Evolutionary conservation across 176 grass and related monocot genomes (phyloP), one percentile per base, ranked within the genome.

Genomic region (Carex cristatella): DNA sequence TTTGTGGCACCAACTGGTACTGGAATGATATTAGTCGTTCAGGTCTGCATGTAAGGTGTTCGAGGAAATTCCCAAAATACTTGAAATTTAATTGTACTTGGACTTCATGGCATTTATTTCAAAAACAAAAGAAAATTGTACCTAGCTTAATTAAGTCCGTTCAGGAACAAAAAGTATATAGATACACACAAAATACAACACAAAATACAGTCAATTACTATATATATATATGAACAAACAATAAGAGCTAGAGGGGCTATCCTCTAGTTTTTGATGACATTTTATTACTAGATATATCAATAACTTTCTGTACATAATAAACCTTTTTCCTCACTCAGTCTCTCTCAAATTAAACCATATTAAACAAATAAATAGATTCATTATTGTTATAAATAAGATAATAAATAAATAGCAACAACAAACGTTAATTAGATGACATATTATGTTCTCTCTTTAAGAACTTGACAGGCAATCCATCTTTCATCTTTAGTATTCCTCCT

Each of bases 401-500:
- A 58, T 18, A 12, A 13, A 81, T 59, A 81, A 61, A 64, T n/a
- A 42, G 3, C 78, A 61, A n/a, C 56, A 62, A 63, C 2, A 38
- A 64, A 64, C 12, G 8, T 4, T 37, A 63, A 38, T 64, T 63
- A 63, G 13, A 55, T 27, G 1, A 81, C 79, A 64, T 61, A 38
- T 81, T 13, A 16, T 63, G 79, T 64, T 81, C 61, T 57, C 64
- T 53, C 75, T 69, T 81, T 30, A 0, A 59, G 16, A 81, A 37
- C 46, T 58, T 54, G 15, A 86, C 40, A 3, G 76, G 85, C 77
- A 81, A 59, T 23, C 77, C 85, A 0, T 49, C 77, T 71, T 57
- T 81, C 85, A 86, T 86, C 77, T 68, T 80, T 27, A 86, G 63
- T 14, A 77, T 86, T 5, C 65, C 11, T 8, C 64, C 57, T 54